Evolutionary conservation across 768 basidiomycete species (phyloP).

Genomic region (Hebeloma cylindrosporum): DNA sequence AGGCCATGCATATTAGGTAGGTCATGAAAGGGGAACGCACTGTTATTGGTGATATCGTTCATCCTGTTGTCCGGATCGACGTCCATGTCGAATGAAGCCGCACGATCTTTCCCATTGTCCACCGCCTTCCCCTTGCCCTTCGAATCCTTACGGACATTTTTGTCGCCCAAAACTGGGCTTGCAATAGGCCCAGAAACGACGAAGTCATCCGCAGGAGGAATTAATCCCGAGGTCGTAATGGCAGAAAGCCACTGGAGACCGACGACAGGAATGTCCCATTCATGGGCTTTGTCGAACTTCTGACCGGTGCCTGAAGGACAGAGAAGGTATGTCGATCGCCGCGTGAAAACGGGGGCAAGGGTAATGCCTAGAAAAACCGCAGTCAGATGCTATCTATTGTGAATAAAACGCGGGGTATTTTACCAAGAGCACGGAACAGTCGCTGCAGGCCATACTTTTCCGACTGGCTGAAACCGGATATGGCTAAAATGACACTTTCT

Average conservation of each 20-base stretch:
- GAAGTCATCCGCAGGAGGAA: constrained; percentile 40
- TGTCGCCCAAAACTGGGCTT: constrained; percentile 18
- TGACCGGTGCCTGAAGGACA: constrained; percentile 69
- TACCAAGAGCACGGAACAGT: constrained; percentile 68
- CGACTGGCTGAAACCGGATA: constrained; percentile 75
- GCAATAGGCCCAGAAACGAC: constrained; percentile 24
- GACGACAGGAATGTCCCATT: constrained; percentile 81
- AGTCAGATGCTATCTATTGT: neutral
- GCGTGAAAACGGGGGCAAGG: constrained; percentile 58
- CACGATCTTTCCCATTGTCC: constrained; percentile 17
- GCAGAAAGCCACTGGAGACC: constrained; percentile 66
- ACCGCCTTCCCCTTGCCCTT: constrained; percentile 32
- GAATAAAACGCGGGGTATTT: constrained; percentile 12
- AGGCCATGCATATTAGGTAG: too few relatives aligned
- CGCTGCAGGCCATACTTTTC: constrained; percentile 66
- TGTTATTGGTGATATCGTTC: constrained; percentile 50
- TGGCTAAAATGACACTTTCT: constrained; percentile 56
- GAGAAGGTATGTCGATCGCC: constrained; percentile 75
- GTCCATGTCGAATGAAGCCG: neutral
- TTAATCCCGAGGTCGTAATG: constrained; percentile 51
- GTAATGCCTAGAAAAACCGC: constrained; percentile 46
- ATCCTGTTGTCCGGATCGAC: constrained; percentile 28
- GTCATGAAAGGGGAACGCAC: too few relatives aligned
- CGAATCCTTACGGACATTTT: constrained; percentile 2
- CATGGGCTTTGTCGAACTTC: constrained; percentile 75